Evolutionary conservation across 129 eudicot genomes (phyloP), one percentile per base, ranked within the genome.

Genomic region (Artemisia argyi): DNA sequence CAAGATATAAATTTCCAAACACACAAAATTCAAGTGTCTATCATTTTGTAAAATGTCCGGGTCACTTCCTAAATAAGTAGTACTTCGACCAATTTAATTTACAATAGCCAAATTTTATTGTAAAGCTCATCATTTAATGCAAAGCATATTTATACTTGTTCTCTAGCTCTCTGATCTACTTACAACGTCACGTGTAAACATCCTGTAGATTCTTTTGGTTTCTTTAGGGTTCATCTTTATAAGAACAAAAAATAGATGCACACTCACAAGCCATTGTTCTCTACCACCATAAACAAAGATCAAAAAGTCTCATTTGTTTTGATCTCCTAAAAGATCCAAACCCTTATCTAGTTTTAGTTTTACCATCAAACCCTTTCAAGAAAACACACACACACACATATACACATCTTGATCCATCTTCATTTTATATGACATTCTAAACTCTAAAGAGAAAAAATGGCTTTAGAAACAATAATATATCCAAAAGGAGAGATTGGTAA

Each of bases 391-490:
- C 19, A 20, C 14, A 19, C 2, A 39, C 12, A 61, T 20, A 52
- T 39, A 39, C 12, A 61, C 42, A 52, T 39, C 46, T 42, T 14
- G 44, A 49, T 65, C 50, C 61, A 2, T 55, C 58, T 56, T 26
- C 62, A 57, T 50, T 59, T 30, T 20, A 61, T 66, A 56, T 56
- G 69, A 17, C 18, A 71, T 39, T 52, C 19, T 48, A 53, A 67
- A 76, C 46, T 39, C 46, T 54, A 61, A 48, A 75, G 5, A 61
- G 15, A 56, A 19, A 12, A 3, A 66, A 91, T 91, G 95, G 89
- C 89, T 18, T 47, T 85, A 24, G 91, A 90, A 30, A 74, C 85
- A 12, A 87, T 68, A 15, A 19, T 84, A 12, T 80, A 71, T 77
- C 82, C 85, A 51, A 88, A 86, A 70, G 89, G 83, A 14, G 78